These are phyloP conservation scores for Pythium plurisporium DNA, from an alignment of 352 stramenopile genomes.

Conservation along the genomic window DNA sequence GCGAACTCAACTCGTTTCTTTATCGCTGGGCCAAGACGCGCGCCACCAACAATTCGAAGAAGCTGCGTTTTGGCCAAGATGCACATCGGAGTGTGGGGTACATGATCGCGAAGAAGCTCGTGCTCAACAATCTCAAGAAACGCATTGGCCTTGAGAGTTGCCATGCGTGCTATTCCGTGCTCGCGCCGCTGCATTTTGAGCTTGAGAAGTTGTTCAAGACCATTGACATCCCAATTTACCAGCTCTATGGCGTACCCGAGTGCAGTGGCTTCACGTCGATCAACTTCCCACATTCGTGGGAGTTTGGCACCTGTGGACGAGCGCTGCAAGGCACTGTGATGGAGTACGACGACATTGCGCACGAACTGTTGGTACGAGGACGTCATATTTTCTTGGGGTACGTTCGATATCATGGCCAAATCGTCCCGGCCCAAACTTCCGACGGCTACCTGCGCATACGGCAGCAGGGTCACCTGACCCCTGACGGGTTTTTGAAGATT, in stretches of 20 bases:
- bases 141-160: conserved; percentile 74
- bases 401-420: conserved; percentile 27
- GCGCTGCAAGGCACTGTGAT: conserved; percentile 54
- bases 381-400: conserved; percentile 76
- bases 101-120: conserved; percentile 71
- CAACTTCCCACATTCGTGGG: conserved; percentile 71
- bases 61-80: conserved; percentile 53
- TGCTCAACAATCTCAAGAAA: conserved; percentile 78
- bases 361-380: conserved; percentile 59
- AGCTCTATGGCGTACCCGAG: conserved; percentile 64
- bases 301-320: conserved; percentile 63
- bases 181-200: conserved; percentile 75
- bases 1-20: conserved; percentile 61
- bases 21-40: conserved; percentile 79
- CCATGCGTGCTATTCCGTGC: conserved; percentile 65
- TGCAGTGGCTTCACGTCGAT: conserved; percentile 64
- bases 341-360: conserved; percentile 53
- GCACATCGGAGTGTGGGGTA: conserved; percentile 66
- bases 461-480: conserved; percentile 59
- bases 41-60: conserved; percentile 74
- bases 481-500: conserved; percentile 70
- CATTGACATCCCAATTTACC: conserved; percentile 79
- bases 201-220: conserved; percentile 80
- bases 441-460: conserved; percentile 54
- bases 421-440: conserved; percentile 18